Evolutionary conservation across 1,284 basidiomycete genomes (phyloP).

Genomic region (Xanthoconium separans): DNA sequence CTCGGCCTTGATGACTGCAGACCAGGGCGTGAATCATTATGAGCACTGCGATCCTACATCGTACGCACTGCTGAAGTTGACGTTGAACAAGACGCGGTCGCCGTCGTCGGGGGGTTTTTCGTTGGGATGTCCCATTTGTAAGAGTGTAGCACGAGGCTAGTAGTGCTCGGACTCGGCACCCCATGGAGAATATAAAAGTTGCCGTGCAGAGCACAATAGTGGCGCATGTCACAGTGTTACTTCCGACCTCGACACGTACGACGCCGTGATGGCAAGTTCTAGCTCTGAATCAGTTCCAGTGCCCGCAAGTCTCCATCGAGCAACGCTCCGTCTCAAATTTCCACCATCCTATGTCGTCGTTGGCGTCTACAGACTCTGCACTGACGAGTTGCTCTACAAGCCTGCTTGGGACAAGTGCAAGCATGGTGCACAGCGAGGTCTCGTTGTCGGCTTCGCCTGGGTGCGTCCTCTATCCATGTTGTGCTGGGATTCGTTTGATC

Average conservation of each 20-base stretch:
- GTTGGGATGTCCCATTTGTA: neutral
- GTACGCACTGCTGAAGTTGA: conserved; percentile 21
- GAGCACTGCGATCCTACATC: neutral
- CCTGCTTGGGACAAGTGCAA: conserved; percentile 78
- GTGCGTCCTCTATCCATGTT: conserved; percentile 38
- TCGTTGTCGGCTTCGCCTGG: conserved; percentile 64
- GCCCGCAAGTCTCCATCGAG: conserved; percentile 47
- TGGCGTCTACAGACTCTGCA: conserved; percentile 70
- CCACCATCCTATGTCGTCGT: conserved; percentile 75
- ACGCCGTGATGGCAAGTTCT: neutral
- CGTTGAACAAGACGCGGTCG: conserved; percentile 4
- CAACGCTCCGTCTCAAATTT: conserved; percentile 60
- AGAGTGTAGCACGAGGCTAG: neutral
- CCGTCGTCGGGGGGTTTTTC: neutral
- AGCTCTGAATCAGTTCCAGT: conserved; percentile 24
- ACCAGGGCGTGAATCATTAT: neutral
- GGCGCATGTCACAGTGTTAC: neutral
- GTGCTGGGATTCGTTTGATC: neutral
- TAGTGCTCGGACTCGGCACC: neutral
- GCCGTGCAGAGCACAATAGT: neutral
- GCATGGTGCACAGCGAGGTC: conserved; percentile 63
- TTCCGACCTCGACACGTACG: neutral
- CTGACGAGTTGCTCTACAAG: conserved; percentile 58
- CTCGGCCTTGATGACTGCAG: conserved; percentile 26
- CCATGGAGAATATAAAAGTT: neutral